Evolutionary conservation across 257 asterid species (phyloP), one percentile per base, ranked within the genome.

Genomic region (Fraxinus excelsior): DNA sequence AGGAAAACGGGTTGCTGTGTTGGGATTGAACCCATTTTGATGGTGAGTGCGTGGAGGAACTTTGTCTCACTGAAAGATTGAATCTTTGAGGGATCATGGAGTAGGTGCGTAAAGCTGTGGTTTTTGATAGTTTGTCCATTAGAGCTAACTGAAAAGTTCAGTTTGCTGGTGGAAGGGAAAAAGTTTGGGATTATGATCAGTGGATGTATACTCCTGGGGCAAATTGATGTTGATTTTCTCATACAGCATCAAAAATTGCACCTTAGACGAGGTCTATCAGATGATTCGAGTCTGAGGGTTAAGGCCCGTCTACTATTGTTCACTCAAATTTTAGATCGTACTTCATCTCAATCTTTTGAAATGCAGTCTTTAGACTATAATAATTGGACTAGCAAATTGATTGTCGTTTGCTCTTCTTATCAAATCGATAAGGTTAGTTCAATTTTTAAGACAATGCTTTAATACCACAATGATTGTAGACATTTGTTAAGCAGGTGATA

Each of bases 21-120:
- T 18, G 88, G 83, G 58, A 78, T 65, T 26, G 90, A 70, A 3
- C 86, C 94, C 79, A 67, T 13, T 14, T 89, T 90, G 80, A 88
- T 80, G 81, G 86, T 64, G 82, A 91, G 82, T n/a, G 91, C 97
- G 35, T 95, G 97, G 34, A 91, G 80, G 28, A 88, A 74, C 78
- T 90, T 86, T 0, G 89, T 80, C 31, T 84, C 82, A 10, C 53
- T 9, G 76, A 88, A 85, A 1, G 96, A 88, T 46, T 38, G 72
- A 76, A 88, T 79, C 77, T 74, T 73, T 44, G 84, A 25, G 74
- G 91, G 89, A 25, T 89, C 85, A 67, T 80, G 88, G 65, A 94
- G 90, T 77, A 83, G 78, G 64, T 79, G 82, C 31, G 79, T 62
- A 83, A 67, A 67, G 75, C 58, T 49, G 68, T 37, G 90, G 56